Base-by-base conservation (phyloP, 495 filamentous ascomycete genomes). In the Amniculicola lignicola region DNA sequence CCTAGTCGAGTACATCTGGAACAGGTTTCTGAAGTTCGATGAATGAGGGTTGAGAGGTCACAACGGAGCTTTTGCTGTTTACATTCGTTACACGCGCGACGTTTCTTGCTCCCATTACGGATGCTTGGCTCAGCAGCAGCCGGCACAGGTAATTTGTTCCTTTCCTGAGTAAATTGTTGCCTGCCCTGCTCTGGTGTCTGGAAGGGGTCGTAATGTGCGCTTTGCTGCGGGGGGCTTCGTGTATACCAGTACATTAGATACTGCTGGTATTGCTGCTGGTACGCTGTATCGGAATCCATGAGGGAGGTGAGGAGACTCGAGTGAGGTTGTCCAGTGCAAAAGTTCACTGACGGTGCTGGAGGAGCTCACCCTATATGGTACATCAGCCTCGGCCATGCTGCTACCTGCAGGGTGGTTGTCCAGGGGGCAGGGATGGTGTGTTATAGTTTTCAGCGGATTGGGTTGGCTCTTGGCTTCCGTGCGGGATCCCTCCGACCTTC, bases 71-170 rank as follows among this genome's bases (percentile, higher is more conserved):
- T 95, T 71, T 95, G 90, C 70, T 96, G 90, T 35, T 89, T 82
- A 69, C 90, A 96, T 67, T 96, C 88, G 71, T 96, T 95, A 67
- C 90, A 96, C 6, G 90, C 90, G 22, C 51, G 24, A 15, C 51
- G 44, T 22, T 54, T 54, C 39, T 54, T 54, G 40, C 51, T 54
- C 3, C 51, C 51, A 37, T 54, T 54, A 14, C 39, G 38, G 11
- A 54, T 45, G 7, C 24, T 23, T 5, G 45, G 23, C 24, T 44
- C 41, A 10, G 7, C 16, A 22, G 18, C 23, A 11, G 41, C 41
- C 21, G 25, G 18, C 16, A 16, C 21, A 22, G 41, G 41, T 18
- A 12, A 18, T 6, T 9, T 40, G 37, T 9, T 18, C 7, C 7
- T 33, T 33, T 7, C 7, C 29, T 33, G 29, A 7, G n/a, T n/a